These are phyloP conservation scores for Stromatinia cepivora DNA, from an alignment of 2,329 filamentous ascomycete species.

Conservation along the genomic window DNA sequence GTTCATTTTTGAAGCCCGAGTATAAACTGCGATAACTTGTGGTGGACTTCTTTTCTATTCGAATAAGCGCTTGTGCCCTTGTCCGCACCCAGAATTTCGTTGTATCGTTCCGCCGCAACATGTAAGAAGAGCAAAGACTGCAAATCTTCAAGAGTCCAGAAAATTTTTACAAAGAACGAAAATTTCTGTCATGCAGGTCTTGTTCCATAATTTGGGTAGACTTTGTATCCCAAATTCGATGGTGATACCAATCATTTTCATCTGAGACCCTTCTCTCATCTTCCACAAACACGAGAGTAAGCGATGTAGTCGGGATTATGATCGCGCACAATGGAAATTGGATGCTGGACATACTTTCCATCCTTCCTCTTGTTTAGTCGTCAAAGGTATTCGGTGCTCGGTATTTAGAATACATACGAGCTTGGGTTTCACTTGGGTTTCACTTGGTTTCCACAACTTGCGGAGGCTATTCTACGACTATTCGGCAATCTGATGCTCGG, in stretches of 20 bases:
- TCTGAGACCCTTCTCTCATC: background rate
- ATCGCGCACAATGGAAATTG: background rate
- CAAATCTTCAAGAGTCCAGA: conserved; percentile 17
- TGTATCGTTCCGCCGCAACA: background rate
- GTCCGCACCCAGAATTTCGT: background rate
- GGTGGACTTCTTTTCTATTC: background rate
- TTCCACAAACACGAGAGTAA: background rate
- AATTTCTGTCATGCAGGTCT: conserved; percentile 29
- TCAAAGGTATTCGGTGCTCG: background rate
- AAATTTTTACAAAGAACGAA: conserved; percentile 25
- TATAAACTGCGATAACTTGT: conserved; percentile 14
- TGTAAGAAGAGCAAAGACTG: background rate
- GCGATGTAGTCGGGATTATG: background rate
- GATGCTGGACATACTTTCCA: background rate
- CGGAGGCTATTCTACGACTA: conserved; percentile 13
- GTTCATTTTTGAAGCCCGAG: conserved; percentile 29
- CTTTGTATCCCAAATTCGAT: conserved; percentile 28
- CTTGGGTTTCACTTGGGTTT: background rate
- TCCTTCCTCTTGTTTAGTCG: conserved; percentile 2
- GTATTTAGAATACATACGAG: background rate
- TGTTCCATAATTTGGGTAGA: conserved; percentile 27
- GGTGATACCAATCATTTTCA: conserved; percentile 22
- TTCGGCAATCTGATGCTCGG: background rate
- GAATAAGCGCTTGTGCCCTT: background rate
- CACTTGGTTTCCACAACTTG: background rate